Evolutionary conservation across 2,329 filamentous ascomycete species (phyloP).

Genomic region (Cordyceps javanica): DNA sequence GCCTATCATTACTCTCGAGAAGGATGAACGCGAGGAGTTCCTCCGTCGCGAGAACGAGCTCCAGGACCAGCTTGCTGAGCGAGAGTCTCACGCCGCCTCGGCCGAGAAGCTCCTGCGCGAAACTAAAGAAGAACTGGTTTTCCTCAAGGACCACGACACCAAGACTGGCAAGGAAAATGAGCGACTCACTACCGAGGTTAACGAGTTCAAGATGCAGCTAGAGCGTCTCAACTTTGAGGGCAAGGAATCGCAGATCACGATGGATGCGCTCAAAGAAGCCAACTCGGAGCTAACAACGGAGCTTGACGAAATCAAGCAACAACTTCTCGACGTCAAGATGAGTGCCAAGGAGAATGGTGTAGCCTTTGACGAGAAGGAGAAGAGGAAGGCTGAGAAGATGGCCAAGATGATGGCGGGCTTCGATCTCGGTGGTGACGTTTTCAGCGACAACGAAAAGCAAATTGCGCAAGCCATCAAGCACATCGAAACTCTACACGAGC

Average conservation of each 20-base stretch:
- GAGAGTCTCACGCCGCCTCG: conserved; percentile 72
- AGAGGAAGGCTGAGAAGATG: conserved; percentile 98
- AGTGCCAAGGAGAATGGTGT: conserved; percentile 89
- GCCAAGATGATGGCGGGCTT: conserved; percentile 99
- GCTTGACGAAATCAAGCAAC: conserved; percentile 92
- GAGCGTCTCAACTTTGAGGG: conserved; percentile 93
- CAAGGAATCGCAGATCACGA: conserved; percentile 90
- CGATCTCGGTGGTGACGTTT: conserved; percentile 85
- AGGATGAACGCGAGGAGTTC: conserved; percentile 96
- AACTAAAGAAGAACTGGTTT: conserved; percentile 76
- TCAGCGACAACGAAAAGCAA: conserved; percentile 85
- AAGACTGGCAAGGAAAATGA: conserved; percentile 88
- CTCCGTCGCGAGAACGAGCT: conserved; percentile 91
- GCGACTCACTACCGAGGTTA: conserved; percentile 74
- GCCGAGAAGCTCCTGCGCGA: conserved; percentile 77
- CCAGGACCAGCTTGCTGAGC: conserved; percentile 92
- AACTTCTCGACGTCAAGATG: conserved; percentile 93
- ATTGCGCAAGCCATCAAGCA: conserved; percentile 80
- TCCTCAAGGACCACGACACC: conserved; percentile 78
- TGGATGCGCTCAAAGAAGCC: conserved; percentile 95
- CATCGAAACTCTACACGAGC: conserved; percentile 70
- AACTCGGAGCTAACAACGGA: conserved; percentile 89
- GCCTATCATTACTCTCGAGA: conserved; percentile 81
- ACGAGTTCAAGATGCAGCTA: conserved; percentile 93
- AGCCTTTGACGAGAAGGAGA: conserved; percentile 92